Percentiles rank a stretch among this genome's conserved stretches.
Conservation (phyloP, 495 filamentous ascomycete genomes). For the Paragyromitra xinjiangensis region DNA sequence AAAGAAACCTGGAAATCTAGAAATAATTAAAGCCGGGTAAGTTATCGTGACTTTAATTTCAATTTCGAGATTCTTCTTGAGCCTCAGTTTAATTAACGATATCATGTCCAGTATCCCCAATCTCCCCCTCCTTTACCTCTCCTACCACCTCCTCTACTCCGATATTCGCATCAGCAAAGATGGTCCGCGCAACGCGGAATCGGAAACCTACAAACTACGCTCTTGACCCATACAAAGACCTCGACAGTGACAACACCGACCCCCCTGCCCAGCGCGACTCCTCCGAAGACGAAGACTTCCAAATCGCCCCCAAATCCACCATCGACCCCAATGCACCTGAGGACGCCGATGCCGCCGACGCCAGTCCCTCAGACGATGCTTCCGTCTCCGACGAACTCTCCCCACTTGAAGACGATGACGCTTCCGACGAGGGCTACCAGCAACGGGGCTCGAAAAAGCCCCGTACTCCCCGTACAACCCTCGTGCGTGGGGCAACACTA, state of each 20-base stretch:
- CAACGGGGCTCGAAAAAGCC: not conserved
- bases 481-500: conserved; percentile 12
- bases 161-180: not conserved
- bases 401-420: not conserved
- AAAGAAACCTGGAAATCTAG: too few relatives aligned
- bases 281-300: conserved; percentile 44
- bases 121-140: not conserved
- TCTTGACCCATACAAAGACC: conserved; percentile 54
- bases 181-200: conserved; percentile 38
- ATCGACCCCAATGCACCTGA: not conserved
- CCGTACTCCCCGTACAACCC: not conserved
- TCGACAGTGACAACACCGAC: conserved; percentile 39
- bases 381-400: conserved; percentile 4
- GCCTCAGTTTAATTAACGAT: not conserved
- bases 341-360: not conserved
- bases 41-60: not conserved
- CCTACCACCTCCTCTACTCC: not conserved
- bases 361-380: conserved; percentile 1
- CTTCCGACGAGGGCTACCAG: not conserved
- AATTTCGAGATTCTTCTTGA: conserved; percentile 5
- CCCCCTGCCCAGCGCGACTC: conserved; percentile 7
- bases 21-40: conserved; percentile 11
- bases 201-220: conserved; percentile 52
- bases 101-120: not conserved
- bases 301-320: not conserved